These are phyloP conservation scores for Pinguiococcus pyrenoidosus DNA, from an alignment of 108 stramenopile species.

Conservation along the genomic window DNA sequence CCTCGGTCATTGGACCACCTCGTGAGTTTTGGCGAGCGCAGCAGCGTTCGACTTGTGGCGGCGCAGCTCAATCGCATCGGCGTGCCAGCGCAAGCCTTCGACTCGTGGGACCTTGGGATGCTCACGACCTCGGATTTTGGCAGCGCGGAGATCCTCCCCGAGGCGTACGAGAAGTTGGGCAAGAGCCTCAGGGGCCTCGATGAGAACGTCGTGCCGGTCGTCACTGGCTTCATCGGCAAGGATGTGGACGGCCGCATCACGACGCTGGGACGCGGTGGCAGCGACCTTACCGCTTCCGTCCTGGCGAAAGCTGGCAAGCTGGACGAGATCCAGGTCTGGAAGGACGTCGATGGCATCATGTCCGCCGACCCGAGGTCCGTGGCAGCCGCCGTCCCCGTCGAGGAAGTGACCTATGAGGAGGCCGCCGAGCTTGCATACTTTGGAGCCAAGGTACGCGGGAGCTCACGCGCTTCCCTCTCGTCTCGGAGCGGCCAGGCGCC, in stretches of 20 bases:
- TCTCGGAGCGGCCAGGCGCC: background rate
- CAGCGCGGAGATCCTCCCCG: conserved; percentile 64
- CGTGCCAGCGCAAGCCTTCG: conserved; percentile 79
- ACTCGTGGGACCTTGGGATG: conserved; percentile 85
- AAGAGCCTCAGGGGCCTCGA: conserved; percentile 44
- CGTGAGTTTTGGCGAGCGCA: conserved; percentile 82
- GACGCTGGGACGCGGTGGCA: conserved; percentile 83
- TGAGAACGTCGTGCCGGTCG: conserved; percentile 71
- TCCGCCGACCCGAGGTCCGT: conserved; percentile 83
- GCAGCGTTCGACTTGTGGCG: conserved; percentile 76
- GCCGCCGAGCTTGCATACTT: conserved; percentile 95
- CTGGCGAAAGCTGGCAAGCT: conserved; percentile 61
- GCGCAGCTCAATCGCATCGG: conserved; percentile 79
- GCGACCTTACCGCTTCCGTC: conserved; percentile 84
- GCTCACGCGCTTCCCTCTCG: conserved; percentile 10
- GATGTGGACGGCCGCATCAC: conserved; percentile 69
- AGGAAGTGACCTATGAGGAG: conserved; percentile 63
- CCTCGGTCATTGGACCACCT: conserved; percentile 71
- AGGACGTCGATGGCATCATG: conserved; percentile 96
- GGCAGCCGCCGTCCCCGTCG: conserved; percentile 60
- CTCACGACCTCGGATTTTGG: conserved; percentile 70
- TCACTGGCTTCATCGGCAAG: conserved; percentile 88
- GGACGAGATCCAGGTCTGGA: conserved; percentile 94
- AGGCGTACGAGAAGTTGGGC: background rate
- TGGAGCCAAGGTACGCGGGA: conserved; percentile 86